phyloP scores from a whole-genome alignment of 2,329 filamentous ascomycete genomes.

The Pseudogymnoascus sp. region DNA sequence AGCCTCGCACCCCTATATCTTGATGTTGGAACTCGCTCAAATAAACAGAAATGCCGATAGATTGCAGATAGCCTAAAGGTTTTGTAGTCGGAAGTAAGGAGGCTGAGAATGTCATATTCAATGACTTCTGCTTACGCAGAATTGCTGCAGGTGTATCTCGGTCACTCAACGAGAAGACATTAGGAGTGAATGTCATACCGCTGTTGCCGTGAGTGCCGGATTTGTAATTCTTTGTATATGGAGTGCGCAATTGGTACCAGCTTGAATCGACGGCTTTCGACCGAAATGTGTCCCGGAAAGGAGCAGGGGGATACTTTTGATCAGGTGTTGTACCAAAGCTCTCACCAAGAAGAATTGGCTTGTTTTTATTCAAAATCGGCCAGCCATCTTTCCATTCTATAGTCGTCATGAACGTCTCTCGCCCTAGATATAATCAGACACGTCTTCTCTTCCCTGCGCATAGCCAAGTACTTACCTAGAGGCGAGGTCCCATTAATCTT shows the following conservation, averaged over 20 bases:
- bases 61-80: constrained; percentile 9
- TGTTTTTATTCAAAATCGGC: constrained; percentile 14
- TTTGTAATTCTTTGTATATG: constrained; percentile 16
- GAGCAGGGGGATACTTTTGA: constrained; percentile 4
- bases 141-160: constrained; percentile 17
- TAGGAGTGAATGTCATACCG: constrained; percentile 14
- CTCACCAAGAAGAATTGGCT: constrained; percentile 15
- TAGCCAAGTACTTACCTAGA: constrained; percentile 10
- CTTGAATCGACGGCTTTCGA: constrained; percentile 9
- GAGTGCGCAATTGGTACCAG: constrained; percentile 17
- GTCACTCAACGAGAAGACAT: constrained; percentile 16
- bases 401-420: constrained; percentile 16
- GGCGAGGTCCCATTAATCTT: constrained; percentile 16
- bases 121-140: constrained; percentile 18
- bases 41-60: constrained; percentile 15
- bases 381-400: constrained; percentile 16
- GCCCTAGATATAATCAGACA: constrained; percentile 6
- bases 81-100: constrained; percentile 9
- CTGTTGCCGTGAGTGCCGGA: background rate
- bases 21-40: constrained; percentile 18
- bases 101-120: constrained; percentile 20
- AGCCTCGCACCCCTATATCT: constrained; percentile 16
- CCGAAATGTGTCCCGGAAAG: constrained; percentile 15
- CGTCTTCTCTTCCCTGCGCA: background rate
- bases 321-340: constrained; percentile 12